Base-by-base conservation (phyloP, 2,329 filamentous ascomycete genomes). In the Fusarium sulawesiense region DNA sequence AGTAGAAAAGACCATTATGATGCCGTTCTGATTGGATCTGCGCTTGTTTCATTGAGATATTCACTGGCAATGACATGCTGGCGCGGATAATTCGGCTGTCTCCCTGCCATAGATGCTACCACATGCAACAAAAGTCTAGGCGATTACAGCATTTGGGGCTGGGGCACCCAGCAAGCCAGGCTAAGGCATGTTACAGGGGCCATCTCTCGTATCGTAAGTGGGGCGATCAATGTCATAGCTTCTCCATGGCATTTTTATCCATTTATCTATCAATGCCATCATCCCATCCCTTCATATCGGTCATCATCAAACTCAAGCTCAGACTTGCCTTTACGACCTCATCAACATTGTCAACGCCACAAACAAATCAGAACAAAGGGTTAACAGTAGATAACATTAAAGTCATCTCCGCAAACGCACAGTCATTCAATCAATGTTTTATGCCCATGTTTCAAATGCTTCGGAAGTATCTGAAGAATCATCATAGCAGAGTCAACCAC, bases 401-500 rank as follows among this genome's bases (percentile, higher is more conserved):
- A 73, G 20, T 47, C 20, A 8, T 14, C 29, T 37, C 61, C 41
- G 76, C 78, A 87, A 88, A 88, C 85, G 68, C 86, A 80, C 85
- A 82, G 62, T 75, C 71, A 66, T 60, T 60, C 64, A 42, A 32
- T 59, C 53, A 62, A 66, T 60, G 66, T 66, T 61, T 64, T 49
- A 25, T 66, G 54, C 66, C 60, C 64, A 64, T 60, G 61, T 58
- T 61, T 65, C 79, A 79, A 37, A 72, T 77, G 80, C 83, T 86
- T 92, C 89, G 85, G 89, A 89, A 92, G 90, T 92, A 92, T 92
- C 90, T 92, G 90, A 82, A 66, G 81, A 81, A 82, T 91, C 89
- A 91, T 92, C 89, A 92, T 79, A 68, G 88, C 89, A 84, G 73
- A 65, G 49, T 59, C 44, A 46, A 29, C 51, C 42, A 27, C 41